These are phyloP conservation scores for Metarhizium brunneum DNA, from an alignment of 2,329 filamentous ascomycete genomes.

Conservation along the genomic window DNA sequence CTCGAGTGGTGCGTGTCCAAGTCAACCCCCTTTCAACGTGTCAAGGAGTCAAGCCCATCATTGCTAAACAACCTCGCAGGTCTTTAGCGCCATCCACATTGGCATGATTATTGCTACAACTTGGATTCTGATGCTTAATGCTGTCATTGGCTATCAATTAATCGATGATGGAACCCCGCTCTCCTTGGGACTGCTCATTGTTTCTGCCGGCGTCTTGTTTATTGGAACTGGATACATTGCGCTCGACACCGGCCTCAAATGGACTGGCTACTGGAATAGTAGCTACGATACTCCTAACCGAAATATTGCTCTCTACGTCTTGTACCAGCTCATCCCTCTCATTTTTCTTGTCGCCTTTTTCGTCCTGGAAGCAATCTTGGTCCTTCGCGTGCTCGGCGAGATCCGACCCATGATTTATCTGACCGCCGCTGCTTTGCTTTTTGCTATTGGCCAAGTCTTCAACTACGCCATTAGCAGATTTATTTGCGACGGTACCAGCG, in stretches of 20 bases:
- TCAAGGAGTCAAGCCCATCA: background rate
- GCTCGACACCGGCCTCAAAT: conserved; percentile 81
- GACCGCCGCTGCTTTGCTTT: conserved; percentile 62
- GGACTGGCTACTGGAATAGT: conserved; percentile 68
- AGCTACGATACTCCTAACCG: conserved; percentile 53
- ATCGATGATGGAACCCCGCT: conserved; percentile 86
- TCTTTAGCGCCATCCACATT: conserved; percentile 83
- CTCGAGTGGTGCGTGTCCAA: conserved; percentile 57
- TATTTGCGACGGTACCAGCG: conserved; percentile 73
- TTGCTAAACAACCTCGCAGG: conserved; percentile 37
- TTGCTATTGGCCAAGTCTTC: conserved; percentile 90
- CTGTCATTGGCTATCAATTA: conserved; percentile 84
- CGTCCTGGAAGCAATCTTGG: conserved; percentile 72
- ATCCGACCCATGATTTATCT: conserved; percentile 89
- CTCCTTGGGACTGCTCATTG: conserved; percentile 66
- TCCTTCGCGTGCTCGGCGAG: conserved; percentile 80
- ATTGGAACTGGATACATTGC: conserved; percentile 92
- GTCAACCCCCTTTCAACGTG: background rate
- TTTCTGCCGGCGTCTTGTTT: conserved; percentile 64
- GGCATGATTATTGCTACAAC: conserved; percentile 79
- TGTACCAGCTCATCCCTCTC: conserved; percentile 85
- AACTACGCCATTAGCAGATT: conserved; percentile 89
- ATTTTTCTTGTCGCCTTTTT: conserved; percentile 86
- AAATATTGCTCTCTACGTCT: conserved; percentile 80
- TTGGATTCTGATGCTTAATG: conserved; percentile 90